Conservation (phyloP, 176 grass and related monocot species). For the Ampelocalamus luodianensis region DNA sequence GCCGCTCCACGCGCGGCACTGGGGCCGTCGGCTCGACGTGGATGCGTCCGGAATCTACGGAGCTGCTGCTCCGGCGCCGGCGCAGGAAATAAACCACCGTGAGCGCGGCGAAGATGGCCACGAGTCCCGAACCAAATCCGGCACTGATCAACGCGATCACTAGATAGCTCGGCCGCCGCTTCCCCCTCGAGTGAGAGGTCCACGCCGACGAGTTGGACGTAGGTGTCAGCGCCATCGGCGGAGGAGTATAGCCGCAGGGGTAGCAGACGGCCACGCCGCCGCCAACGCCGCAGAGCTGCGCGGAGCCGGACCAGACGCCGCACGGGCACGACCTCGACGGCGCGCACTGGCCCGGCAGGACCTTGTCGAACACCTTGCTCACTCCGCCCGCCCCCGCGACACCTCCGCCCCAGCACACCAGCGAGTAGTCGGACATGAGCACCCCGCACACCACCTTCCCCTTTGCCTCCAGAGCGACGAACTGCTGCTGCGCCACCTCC, state of each 20-base stretch:
- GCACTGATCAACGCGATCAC: slow-evolving; percentile 45
- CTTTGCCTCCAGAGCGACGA: slow-evolving; percentile 72
- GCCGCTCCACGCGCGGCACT: slow-evolving; percentile 52
- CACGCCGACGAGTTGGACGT: slow-evolving; percentile 33
- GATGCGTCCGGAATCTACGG: slow-evolving; percentile 57
- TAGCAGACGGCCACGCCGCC: slow-evolving; percentile 57
- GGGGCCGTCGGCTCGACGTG: slow-evolving; percentile 43
- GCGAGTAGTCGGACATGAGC: slow-evolving; percentile 78
- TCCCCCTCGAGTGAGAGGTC: not conserved
- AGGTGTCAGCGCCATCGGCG: not conserved
- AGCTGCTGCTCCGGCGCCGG: not conserved
- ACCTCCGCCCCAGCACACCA: slow-evolving; percentile 76
- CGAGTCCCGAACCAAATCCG: slow-evolving; percentile 39
- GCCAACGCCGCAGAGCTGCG: slow-evolving; percentile 7
- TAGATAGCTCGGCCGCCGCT: slow-evolving; percentile 33
- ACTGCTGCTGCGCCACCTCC: slow-evolving; percentile 46
- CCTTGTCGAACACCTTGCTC: slow-evolving; percentile 67
- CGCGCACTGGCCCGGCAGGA: slow-evolving; percentile 74
- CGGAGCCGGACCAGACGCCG: slow-evolving; percentile 76
- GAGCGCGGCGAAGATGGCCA: slow-evolving; percentile 3
- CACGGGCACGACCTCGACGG: slow-evolving; percentile 55
- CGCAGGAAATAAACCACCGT: slow-evolving; percentile 7
- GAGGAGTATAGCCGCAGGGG: slow-evolving; percentile 52
- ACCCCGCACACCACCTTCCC: slow-evolving; percentile 74
- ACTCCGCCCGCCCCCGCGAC: not conserved